Evolutionary conservation across 2,329 filamentous ascomycete species (phyloP), one percentile per base, ranked within the genome.

Genomic region (Amauroascus verrucosus): DNA sequence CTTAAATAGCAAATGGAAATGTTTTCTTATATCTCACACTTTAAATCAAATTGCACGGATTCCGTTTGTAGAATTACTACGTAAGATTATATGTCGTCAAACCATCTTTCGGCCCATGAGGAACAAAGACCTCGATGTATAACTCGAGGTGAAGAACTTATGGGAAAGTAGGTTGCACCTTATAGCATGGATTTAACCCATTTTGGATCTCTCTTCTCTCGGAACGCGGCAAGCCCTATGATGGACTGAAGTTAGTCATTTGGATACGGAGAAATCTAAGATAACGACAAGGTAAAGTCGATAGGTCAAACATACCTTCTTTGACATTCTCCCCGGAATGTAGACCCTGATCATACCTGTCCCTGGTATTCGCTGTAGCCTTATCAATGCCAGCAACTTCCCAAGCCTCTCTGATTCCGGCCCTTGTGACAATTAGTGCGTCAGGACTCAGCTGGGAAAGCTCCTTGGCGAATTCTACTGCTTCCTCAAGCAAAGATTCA

Each of bases 201-300:
- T 67, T 88, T 80, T 0, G 90, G 74, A 77, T 88, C 88, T 73
- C 84, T 79, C 80, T 95, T 95, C 69, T 86, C 84, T 3, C 84
- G 84, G 76, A 95, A 95, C n/a, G 89, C 89, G 68, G 82, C 82
- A 87, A 95, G 80, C 6, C 77, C 73, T 70, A 26, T 18, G n/a
- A 24, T n/a, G 20, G 33, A 18, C n/a, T 30, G 9, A 41, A 6
- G 2, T 18, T 24, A 22, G 18, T 53, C 48, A 51, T 40, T 18
- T 6, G 37, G n/a, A 35, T 35, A 13, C 30, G 11, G 30, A 37
- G 33, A 37, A 5, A n/a, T 13, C 14, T 37, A 14, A 37, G 13
- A 24, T 35, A 22, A 7, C 4, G 18, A 18, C 11, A 9, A 13
- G n/a, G 18, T 41, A 24, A 9, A 30, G 13, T 22, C 14, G 37